Conservation (phyloP, 139 green algal species). For the Protoeuglena noctilucae region DNA sequence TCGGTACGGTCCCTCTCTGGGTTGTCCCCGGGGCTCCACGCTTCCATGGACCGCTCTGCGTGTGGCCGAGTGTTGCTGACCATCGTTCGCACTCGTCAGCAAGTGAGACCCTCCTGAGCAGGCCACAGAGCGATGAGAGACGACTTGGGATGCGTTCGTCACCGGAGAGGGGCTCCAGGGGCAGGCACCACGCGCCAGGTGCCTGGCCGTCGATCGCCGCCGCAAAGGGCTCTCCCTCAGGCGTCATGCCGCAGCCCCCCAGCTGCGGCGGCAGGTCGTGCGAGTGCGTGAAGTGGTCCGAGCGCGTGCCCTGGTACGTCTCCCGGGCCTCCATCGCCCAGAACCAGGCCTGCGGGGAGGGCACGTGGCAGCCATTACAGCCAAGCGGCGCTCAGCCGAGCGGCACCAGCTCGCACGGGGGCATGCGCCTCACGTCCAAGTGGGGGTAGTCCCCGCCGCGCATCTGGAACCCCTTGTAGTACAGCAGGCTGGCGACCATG, state of each 20-base stretch:
- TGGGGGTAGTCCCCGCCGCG: constrained; percentile 19
- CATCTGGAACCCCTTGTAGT: constrained; percentile 82
- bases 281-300: constrained; percentile 79
- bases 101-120: too few species aligned
- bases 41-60: too few species aligned
- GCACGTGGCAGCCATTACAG: neutral
- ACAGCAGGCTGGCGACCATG: constrained; percentile 43
- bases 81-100: too few species aligned
- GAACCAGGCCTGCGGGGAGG: constrained; percentile 49
- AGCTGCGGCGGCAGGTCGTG: constrained; percentile 91
- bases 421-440: constrained; percentile 19
- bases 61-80: too few species aligned
- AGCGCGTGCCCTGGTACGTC: constrained; percentile 60
- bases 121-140: neutral
- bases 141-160: constrained; percentile 8
- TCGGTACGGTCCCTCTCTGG: neutral
- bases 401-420: constrained; percentile 25
- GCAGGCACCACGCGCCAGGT: constrained; percentile 58
- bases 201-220: constrained; percentile 52
- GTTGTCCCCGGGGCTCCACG: neutral
- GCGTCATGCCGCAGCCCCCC: constrained; percentile 41
- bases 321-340: constrained; percentile 73
- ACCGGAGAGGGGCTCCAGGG: constrained; percentile 40
- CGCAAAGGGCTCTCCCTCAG: constrained; percentile 26
- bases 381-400: neutral